phyloP scores from a whole-genome alignment of 495 filamentous ascomycete genomes.

The Pyrenula massariospora region DNA sequence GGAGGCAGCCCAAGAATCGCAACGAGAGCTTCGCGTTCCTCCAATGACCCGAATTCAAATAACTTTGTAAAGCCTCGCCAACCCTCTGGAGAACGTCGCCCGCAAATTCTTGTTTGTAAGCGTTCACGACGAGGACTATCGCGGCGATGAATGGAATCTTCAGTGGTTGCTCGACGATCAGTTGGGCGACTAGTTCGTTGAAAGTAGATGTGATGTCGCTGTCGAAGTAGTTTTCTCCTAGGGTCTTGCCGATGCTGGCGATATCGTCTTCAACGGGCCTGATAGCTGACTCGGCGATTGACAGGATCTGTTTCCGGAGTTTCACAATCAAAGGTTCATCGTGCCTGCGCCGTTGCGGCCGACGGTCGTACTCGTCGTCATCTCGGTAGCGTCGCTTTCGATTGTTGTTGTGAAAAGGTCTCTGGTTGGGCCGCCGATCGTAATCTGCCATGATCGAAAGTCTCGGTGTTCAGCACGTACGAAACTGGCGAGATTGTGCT shows the following conservation, averaged over 20 bases:
- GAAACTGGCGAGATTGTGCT: too few species aligned
- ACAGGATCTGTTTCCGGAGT: conserved; percentile 68
- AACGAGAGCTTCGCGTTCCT: conserved; percentile 81
- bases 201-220: conserved; percentile 59
- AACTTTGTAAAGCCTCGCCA: conserved; percentile 42
- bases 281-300: conserved; percentile 77
- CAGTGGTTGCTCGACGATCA: conserved; percentile 89
- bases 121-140: conserved; percentile 64
- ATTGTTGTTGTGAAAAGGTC: conserved; percentile 45
- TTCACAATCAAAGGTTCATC: conserved; percentile 66
- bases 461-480: background rate
- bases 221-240: conserved; percentile 73
- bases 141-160: conserved; percentile 90
- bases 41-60: conserved; percentile 65
- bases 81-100: conserved; percentile 53
- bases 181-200: conserved; percentile 56
- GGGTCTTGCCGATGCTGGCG: conserved; percentile 57
- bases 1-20: conserved; percentile 75
- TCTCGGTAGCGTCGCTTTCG: conserved; percentile 61
- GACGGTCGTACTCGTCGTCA: conserved; percentile 65
- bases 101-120: conserved; percentile 57
- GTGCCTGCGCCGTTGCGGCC: conserved; percentile 62
- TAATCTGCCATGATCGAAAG: conserved; percentile 55
- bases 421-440: conserved; percentile 48
- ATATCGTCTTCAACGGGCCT: conserved; percentile 74